Evolutionary conservation across 2,329 filamentous ascomycete species (phyloP).

Genomic region (Scedosporium apiospermum): DNA sequence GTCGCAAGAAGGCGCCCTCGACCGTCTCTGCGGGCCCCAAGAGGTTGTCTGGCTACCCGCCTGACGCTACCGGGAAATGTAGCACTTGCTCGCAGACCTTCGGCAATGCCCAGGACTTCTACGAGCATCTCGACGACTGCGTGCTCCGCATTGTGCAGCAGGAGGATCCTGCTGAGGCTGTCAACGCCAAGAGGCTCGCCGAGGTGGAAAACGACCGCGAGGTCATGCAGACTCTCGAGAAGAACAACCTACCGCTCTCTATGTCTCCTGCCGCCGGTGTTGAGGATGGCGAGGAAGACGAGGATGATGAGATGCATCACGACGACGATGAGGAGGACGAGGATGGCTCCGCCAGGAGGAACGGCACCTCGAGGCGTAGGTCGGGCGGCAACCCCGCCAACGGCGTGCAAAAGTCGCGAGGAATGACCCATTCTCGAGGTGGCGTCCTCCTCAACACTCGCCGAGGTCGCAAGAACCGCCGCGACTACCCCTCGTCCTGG

Average conservation of each 20-base stretch:
- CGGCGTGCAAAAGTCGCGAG: conserved; percentile 57
- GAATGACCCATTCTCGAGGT: conserved; percentile 69
- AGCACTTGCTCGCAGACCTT: conserved; percentile 90
- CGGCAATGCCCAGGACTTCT: conserved; percentile 91
- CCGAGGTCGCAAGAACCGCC: conserved; percentile 78
- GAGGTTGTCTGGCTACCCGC: conserved; percentile 61
- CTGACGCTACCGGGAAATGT: conserved; percentile 84
- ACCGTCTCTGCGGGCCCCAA: conserved; percentile 36
- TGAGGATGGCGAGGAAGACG: conserved; percentile 44
- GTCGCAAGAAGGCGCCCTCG: conserved; percentile 58
- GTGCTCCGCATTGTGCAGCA: conserved; percentile 63
- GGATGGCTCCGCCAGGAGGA: conserved; percentile 38
- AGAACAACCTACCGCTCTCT: conserved; percentile 46
- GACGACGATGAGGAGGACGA: conserved; percentile 46
- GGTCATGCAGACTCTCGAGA: conserved; percentile 53
- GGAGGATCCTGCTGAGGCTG: conserved; percentile 59
- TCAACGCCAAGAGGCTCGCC: conserved; percentile 57
- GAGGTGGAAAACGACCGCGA: conserved; percentile 56
- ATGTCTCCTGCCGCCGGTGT: conserved; percentile 26
- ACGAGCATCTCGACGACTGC: conserved; percentile 85
- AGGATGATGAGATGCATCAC: conserved; percentile 39
- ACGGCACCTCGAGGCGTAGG: conserved; percentile 42
- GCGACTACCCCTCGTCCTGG: conserved; percentile 91
- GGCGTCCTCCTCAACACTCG: conserved; percentile 51
- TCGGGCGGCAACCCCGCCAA: conserved; percentile 38